Evolutionary conservation across 768 basidiomycete genomes (phyloP).

Genomic region (Brasilioporus rufonigricans): DNA sequence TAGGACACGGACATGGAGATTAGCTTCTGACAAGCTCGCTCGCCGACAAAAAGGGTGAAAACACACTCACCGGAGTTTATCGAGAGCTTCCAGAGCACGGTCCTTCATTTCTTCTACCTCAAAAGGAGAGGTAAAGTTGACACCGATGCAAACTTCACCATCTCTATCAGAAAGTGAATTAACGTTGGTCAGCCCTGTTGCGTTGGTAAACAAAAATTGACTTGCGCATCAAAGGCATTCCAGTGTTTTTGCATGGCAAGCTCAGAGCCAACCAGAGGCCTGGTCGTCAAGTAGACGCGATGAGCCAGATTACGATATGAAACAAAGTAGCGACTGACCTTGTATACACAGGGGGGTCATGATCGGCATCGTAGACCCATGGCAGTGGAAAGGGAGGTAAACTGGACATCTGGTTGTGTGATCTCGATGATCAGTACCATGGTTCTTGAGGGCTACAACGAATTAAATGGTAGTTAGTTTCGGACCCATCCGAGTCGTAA

Average conservation of each 20-base stretch:
- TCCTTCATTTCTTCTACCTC: slow-evolving; percentile 1
- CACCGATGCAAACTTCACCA: slow-evolving; percentile 17
- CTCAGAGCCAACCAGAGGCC: slow-evolving; percentile 18
- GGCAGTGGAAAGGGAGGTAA: neutral
- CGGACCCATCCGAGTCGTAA: too few species aligned
- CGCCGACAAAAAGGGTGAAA: too few species aligned
- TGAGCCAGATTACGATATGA: neutral
- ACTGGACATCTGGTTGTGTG: neutral
- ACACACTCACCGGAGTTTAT: slow-evolving; percentile 19
- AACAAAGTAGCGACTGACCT: slow-evolving; percentile 5
- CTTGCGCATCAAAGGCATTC: slow-evolving; percentile 12
- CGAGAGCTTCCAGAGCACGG: slow-evolving; percentile 11
- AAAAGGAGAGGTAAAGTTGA: slow-evolving; percentile 14
- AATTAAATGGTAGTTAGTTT: too few species aligned
- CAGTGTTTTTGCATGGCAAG: slow-evolving; percentile 10
- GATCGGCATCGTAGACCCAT: slow-evolving; percentile 10
- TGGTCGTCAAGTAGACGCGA: neutral
- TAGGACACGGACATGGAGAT: neutral
- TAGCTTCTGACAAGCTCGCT: neutral
- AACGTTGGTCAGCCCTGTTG: neutral
- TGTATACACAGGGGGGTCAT: slow-evolving; percentile 13
- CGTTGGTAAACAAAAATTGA: neutral
- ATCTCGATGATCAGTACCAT: neutral
- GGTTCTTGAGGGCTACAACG: neutral
- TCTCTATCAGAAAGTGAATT: slow-evolving; percentile 1